Evolutionary conservation across 2,329 filamentous ascomycete species (phyloP).

Genomic region (Penicillium sp.): DNA sequence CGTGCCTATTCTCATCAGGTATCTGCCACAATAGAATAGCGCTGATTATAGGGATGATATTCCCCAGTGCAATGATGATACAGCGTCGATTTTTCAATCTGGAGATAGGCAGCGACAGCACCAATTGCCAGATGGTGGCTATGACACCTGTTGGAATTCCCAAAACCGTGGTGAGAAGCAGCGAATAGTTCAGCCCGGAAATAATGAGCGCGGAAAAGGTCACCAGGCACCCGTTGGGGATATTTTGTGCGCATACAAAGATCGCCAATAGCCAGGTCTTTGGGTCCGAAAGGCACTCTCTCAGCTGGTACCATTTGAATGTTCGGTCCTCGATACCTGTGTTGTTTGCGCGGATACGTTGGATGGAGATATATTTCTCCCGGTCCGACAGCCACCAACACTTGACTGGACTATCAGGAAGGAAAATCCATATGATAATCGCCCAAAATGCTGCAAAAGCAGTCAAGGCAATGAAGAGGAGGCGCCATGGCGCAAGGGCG

Average conservation of each 20-base stretch:
- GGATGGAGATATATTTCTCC: constrained; percentile 23
- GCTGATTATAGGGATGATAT: constrained; percentile 28
- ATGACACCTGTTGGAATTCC: constrained; percentile 32
- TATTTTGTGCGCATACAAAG: constrained; percentile 21
- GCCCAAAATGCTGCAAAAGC: constrained; percentile 22
- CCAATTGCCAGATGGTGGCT: constrained; percentile 25
- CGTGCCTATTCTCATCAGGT: constrained; percentile 36
- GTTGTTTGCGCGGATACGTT: constrained; percentile 24
- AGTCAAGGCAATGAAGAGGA: constrained; percentile 24
- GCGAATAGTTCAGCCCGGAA: constrained; percentile 25
- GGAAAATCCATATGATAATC: constrained; percentile 13
- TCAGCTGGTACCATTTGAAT: constrained; percentile 46
- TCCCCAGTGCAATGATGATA: constrained; percentile 26
- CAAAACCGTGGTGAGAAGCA: constrained; percentile 24
- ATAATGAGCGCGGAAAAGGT: constrained; percentile 33
- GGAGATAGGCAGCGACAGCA: constrained; percentile 15
- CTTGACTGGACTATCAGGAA: constrained; percentile 22
- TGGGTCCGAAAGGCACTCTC: constrained; percentile 38
- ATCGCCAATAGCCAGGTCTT: constrained; percentile 30
- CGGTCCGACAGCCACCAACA: constrained; percentile 23
- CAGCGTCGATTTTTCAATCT: constrained; percentile 25
- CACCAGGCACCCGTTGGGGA: constrained; percentile 32
- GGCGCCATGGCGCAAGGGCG: constrained; percentile 18
- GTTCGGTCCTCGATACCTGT: constrained; percentile 39
- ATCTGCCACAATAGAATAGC: constrained; percentile 36